Evolutionary conservation across 2,329 filamentous ascomycete genomes (phyloP).

Genomic region (Ciborinia camelliae): DNA sequence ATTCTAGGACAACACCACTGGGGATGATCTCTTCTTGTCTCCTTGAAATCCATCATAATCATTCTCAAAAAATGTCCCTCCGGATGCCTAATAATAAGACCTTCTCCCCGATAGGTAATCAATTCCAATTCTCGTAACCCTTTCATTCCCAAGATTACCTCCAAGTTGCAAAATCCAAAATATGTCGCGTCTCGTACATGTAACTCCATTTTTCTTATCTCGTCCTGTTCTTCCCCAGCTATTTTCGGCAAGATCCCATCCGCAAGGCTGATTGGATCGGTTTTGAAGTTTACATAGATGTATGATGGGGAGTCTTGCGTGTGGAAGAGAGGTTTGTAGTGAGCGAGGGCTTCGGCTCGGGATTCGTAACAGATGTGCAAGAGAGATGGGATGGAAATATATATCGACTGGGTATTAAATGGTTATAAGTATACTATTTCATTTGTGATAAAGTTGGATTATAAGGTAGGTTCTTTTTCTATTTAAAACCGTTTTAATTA

Average conservation of each 20-base stretch:
- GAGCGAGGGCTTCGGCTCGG: slow-evolving; percentile 28
- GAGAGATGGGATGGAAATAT: slow-evolving; percentile 31
- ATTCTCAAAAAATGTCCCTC: slow-evolving; percentile 17
- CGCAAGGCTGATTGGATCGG: slow-evolving; percentile 27
- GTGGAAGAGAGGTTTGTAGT: slow-evolving; percentile 25
- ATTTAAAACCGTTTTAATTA: too few species aligned
- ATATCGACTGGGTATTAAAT: too few species aligned
- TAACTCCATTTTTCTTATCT: slow-evolving; percentile 26
- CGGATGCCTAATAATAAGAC: slow-evolving; percentile 16
- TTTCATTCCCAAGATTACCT: slow-evolving; percentile 28
- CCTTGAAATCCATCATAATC: slow-evolving; percentile 27
- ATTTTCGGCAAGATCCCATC: slow-evolving; percentile 29
- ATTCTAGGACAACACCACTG: slow-evolving; percentile 32
- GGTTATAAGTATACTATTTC: too few species aligned
- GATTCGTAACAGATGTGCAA: slow-evolving; percentile 36
- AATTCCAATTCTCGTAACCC: slow-evolving; percentile 29
- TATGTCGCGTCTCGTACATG: slow-evolving; percentile 30
- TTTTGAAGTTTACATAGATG: slow-evolving; percentile 27
- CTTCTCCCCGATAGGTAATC: slow-evolving; percentile 8
- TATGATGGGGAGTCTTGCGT: slow-evolving; percentile 19
- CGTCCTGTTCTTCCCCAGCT: slow-evolving; percentile 15
- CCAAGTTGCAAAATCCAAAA: slow-evolving; percentile 33
- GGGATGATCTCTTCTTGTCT: slow-evolving; percentile 23
- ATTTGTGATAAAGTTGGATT: too few species aligned
- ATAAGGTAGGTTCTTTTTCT: too few species aligned